Evolutionary conservation across 805 yeast species (phyloP), one percentile per base, ranked within the genome.

Genomic region (Saturnispora kantuleensis): DNA sequence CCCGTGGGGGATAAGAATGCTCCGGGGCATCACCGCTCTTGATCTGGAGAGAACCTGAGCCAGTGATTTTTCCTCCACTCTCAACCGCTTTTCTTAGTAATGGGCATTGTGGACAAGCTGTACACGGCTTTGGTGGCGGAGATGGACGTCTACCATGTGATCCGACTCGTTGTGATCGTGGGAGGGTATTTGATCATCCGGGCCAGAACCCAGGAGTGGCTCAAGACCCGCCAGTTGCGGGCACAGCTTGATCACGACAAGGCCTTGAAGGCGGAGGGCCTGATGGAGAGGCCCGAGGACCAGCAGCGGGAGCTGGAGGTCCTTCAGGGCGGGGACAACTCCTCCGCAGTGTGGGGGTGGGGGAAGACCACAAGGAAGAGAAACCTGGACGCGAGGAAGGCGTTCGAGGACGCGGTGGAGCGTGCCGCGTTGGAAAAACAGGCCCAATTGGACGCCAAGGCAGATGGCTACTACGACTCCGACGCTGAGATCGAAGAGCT

Each of bases 401-500:
- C 72, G 12, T 65, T 82, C 35, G 77, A 78, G 53, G 71, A 75
- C 41, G 60, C 74, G 60, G 60, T 69, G 11, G 65, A 66, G 44
- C 51, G 53, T 31, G 65, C 73, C 32, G 69, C 73, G 21, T 68
- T 70, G 46, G 47, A 39, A 21, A 21, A 7, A 21, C 26, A 21
- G n/a, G 56, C 60, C 4, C 56, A 56, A 39, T 36, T 44, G 21
- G 50, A 50, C 13, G 28, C 17, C 10, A 35, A 30, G 29, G 44
- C 39, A 10, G 17, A 21, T 13, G 60, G 55, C 17, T 64, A 21
- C 8, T 6, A 59, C 13, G 75, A 73, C 46, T 76, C 77, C 48
- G 88, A 81, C 54, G 76, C 72, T 42, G 90, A 83, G 50, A 80
- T 83, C 42, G 79, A 72, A n/a, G 80, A 81, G 44, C 64, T 81